These are phyloP conservation scores for Fusarium luffae DNA, from an alignment of 2,329 filamentous ascomycete genomes.

Conservation along the genomic window DNA sequence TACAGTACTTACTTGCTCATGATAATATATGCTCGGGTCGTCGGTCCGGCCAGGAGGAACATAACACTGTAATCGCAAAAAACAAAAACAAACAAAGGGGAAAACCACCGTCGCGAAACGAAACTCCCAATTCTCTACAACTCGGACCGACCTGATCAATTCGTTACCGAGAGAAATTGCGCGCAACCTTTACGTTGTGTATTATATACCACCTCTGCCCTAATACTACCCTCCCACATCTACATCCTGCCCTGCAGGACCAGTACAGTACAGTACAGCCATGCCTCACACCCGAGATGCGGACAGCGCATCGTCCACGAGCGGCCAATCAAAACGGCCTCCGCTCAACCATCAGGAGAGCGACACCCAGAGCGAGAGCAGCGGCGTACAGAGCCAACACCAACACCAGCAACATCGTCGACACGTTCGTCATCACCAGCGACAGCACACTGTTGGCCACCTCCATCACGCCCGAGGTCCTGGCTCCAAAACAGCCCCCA, in stretches of 20 bases:
- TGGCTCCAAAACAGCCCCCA: slow-evolving; percentile 61
- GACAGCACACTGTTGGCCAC: slow-evolving; percentile 51
- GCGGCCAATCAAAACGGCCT: slow-evolving; percentile 68
- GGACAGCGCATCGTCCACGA: slow-evolving; percentile 59
- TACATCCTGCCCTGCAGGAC: neutral
- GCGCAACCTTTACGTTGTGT: slow-evolving; percentile 21
- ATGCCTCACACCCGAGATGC: slow-evolving; percentile 60
- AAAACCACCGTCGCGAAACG: slow-evolving; percentile 1
- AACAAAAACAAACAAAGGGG: slow-evolving; percentile 17
- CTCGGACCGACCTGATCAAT: slow-evolving; percentile 11
- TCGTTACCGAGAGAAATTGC: slow-evolving; percentile 3
- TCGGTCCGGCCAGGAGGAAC: slow-evolving; percentile 33
- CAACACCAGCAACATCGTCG: slow-evolving; percentile 49
- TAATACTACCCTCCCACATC: neutral
- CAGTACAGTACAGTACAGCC: slow-evolving; percentile 35
- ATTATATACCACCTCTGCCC: slow-evolving; percentile 27
- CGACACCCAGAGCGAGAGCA: slow-evolving; percentile 49
- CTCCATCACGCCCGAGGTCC: slow-evolving; percentile 64
- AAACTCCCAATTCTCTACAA: slow-evolving; percentile 4
- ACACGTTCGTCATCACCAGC: slow-evolving; percentile 49
- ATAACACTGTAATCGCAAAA: slow-evolving; percentile 31
- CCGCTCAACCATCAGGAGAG: slow-evolving; percentile 52
- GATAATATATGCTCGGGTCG: slow-evolving; percentile 31
- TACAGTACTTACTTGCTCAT: slow-evolving; percentile 18
- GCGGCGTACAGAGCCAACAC: slow-evolving; percentile 47